Base-by-base conservation (phyloP, 1,284 basidiomycete species). In the Athelia sp. region DNA sequence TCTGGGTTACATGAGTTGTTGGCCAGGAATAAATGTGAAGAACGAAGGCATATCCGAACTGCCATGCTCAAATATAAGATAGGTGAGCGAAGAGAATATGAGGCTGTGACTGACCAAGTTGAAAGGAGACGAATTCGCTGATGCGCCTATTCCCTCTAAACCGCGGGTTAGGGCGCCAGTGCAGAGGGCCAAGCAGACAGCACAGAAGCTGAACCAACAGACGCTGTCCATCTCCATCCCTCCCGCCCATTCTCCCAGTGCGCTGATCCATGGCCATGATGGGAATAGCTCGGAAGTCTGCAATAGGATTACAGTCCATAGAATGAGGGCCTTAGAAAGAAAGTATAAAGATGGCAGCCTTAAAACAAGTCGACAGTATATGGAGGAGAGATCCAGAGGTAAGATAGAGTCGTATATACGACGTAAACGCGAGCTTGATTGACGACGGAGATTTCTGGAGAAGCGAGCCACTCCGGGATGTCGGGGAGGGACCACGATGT, bases 31-130 rank as follows among this genome's bases (percentile, higher is more conserved):
- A 88, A 8, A 87, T 75, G 55, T 88, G 82, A 15, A 89, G 64
- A 36, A 86, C 70, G 63, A 88, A 87, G 0, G 84, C 79, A 56
- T 88, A 89, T 31, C 84, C 83, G 54, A 87, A 79, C 86, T 88
- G 43, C 21, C 31, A 26, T 23, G 44, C n/a, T 29, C 26, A 54
- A 18, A 17, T 24, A 31, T 18, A 36, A 29, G 15, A 46, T 26
- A 43, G 24, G 26, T 47, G 18, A 43, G 46, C 50, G 36, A 47
- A 52, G 13, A 4, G 13, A 4, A 29, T 29, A 29, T 6, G 6
- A 13, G 26, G 4, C 13, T 13, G 13, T 29, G 50, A 67, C 78
- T 46, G 56, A 87, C 84, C 56, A 87, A 59, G 56, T 84, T 84
- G 63, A 85, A 84, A 0, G 84, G 82, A 1, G 81, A 76, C 3